Percentiles rank a stretch among this genome's conserved stretches.
phyloP scores from a whole-genome alignment of 2,329 filamentous ascomycete genomes.

The Paracamarosporium sp. region DNA sequence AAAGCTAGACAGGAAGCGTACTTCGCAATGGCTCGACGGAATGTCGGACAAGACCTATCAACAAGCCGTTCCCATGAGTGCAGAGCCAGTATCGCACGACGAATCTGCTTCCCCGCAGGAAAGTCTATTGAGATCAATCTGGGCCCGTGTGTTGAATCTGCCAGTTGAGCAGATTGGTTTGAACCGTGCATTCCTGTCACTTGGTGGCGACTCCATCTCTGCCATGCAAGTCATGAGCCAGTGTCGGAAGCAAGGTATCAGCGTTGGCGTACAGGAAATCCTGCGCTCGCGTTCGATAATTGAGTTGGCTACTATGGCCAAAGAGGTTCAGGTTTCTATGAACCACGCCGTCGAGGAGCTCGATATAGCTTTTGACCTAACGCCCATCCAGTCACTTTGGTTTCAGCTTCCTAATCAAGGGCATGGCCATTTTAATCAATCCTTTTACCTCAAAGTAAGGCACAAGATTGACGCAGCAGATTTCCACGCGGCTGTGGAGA shows the following conservation, averaged over 20 bases:
- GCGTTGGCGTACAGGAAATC: slow-evolving; percentile 56
- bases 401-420: slow-evolving; percentile 40
- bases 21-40: slow-evolving; percentile 19
- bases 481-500: slow-evolving; percentile 30
- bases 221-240: slow-evolving; percentile 58
- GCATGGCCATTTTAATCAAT: slow-evolving; percentile 44
- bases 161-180: slow-evolving; percentile 30
- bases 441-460: slow-evolving; percentile 39
- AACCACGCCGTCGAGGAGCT: slow-evolving; percentile 31
- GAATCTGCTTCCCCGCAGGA: slow-evolving; percentile 21
- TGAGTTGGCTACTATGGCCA: slow-evolving; percentile 34
- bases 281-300: slow-evolving; percentile 55
- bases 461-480: slow-evolving; percentile 30
- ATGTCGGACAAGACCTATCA: slow-evolving; percentile 25
- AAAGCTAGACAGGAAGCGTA: slow-evolving; percentile 22
- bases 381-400: slow-evolving; percentile 42
- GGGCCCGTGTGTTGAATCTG: slow-evolving; percentile 40
- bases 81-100: not conserved
- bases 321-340: slow-evolving; percentile 22
- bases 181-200: slow-evolving; percentile 48
- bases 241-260: slow-evolving; percentile 54
- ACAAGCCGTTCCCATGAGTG: slow-evolving; percentile 17
- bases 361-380: slow-evolving; percentile 37
- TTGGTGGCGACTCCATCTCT: slow-evolving; percentile 59
- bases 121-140: slow-evolving; percentile 30